A percentile compares a stretch with the other conserved stretches of the same genome.
These are phyloP conservation scores for Croton laevigatus DNA, from an alignment of 441 rosid species.

Conservation along the genomic window DNA sequence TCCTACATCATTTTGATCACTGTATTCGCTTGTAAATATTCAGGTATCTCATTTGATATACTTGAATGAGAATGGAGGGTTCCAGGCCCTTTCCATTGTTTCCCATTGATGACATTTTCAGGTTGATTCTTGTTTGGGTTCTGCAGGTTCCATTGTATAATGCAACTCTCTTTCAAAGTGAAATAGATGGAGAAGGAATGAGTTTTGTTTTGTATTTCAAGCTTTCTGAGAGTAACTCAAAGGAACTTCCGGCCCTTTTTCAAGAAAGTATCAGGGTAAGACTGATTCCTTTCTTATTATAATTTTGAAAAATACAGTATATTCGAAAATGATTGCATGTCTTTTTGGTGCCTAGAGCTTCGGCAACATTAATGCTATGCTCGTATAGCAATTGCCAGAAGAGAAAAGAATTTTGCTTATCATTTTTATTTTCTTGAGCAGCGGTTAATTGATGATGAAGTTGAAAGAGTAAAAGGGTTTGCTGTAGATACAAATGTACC, in stretches of 20 bases:
- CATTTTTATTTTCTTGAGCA: conserved; percentile 26
- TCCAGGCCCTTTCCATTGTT: background rate
- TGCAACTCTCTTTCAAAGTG: conserved; percentile 68
- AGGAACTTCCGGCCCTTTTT: conserved; percentile 64
- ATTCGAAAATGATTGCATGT: background rate
- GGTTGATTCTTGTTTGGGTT: conserved; percentile 13
- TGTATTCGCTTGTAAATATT: conserved; percentile 1
- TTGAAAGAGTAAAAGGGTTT: conserved; percentile 77
- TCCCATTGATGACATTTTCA: background rate
- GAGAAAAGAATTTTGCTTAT: background rate
- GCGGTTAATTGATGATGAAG: conserved; percentile 76
- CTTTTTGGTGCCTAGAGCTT: background rate
- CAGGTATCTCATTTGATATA: background rate
- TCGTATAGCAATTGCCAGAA: background rate
- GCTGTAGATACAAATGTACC: conserved; percentile 57
- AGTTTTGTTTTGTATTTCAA: conserved; percentile 75
- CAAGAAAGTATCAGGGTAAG: conserved; percentile 75
- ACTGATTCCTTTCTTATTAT: conserved; percentile 1
- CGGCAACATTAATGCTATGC: background rate
- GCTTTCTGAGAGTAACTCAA: conserved; percentile 62
- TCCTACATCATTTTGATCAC: conserved; percentile 7
- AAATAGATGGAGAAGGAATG: conserved; percentile 87
- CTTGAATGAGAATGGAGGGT: background rate
- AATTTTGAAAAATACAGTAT: background rate
- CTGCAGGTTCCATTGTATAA: conserved; percentile 77